Conservation (phyloP, 305 asterid genomes). For the Caryopteris hybrid region DNA sequence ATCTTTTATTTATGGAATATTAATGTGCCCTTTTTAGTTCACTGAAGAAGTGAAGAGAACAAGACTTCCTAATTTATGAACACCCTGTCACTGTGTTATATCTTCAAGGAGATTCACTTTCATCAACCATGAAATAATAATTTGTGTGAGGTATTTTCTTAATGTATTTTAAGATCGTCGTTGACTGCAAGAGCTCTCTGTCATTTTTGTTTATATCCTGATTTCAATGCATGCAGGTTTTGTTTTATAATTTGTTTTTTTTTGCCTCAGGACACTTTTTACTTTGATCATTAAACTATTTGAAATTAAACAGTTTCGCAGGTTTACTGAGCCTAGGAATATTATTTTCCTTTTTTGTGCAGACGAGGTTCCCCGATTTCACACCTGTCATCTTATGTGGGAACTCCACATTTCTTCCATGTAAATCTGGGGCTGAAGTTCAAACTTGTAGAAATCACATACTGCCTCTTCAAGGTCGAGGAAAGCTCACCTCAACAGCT, state of each 20-base stretch:
- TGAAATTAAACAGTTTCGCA: neutral
- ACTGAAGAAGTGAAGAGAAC: neutral
- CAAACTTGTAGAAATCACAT: conserved; percentile 21
- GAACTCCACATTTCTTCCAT: conserved; percentile 24
- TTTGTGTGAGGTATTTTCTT: neutral
- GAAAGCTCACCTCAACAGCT: conserved; percentile 28
- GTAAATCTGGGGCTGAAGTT: conserved; percentile 23
- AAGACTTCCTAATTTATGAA: neutral
- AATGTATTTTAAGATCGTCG: neutral
- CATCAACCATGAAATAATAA: neutral
- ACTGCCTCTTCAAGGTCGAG: conserved; percentile 20
- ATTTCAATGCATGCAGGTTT: neutral
- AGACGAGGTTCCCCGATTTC: conserved; percentile 33
- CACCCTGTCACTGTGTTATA: neutral
- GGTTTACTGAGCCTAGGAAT: neutral
- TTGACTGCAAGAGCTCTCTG: neutral
- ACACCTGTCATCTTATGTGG: conserved; percentile 23
- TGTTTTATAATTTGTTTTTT: neutral
- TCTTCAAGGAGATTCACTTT: neutral
- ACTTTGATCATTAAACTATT: neutral
- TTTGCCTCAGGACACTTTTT: neutral
- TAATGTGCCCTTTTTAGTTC: neutral
- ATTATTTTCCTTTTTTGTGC: neutral
- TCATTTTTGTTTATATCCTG: neutral
- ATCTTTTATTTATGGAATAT: neutral